Evolutionary conservation across 208 protist genomes (phyloP).

Genomic region (Entamoeba dispar): DNA sequence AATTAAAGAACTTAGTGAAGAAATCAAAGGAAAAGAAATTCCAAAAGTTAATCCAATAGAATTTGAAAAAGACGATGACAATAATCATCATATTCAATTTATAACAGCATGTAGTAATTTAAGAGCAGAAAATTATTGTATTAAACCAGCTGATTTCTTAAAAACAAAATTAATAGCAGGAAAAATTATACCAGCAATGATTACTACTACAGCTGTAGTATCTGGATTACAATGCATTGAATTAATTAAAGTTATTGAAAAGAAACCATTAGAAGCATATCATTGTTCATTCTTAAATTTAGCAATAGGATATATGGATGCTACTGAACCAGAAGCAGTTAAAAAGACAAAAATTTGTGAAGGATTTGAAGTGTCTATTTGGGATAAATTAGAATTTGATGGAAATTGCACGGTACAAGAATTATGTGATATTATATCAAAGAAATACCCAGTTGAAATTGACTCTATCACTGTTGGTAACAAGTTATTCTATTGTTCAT

Average conservation of each 20-base stretch:
- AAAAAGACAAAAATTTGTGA: background rate
- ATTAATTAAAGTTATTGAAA: conserved; percentile 69
- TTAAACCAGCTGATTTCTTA: conserved; percentile 50
- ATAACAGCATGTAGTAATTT: conserved; percentile 63
- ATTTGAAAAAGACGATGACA: conserved; percentile 74
- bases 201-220: conserved; percentile 94
- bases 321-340: conserved; percentile 11
- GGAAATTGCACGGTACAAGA: background rate
- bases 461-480: background rate
- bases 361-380: background rate
- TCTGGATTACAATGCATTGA: conserved; percentile 84
- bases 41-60: background rate
- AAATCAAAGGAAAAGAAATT: conserved; percentile 2
- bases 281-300: conserved; percentile 23
- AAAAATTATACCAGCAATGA: conserved; percentile 98
- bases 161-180: conserved; percentile 62
- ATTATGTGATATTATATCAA: background rate
- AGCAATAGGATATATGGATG: conserved; percentile 16
- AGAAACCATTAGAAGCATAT: conserved; percentile 1
- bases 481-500: background rate
- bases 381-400: background rate
- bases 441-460: background rate
- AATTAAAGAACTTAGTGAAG: too few species aligned
- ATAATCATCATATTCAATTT: conserved; percentile 70
- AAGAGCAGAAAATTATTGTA: conserved; percentile 63